These are phyloP conservation scores for Xylaria acuta DNA, from an alignment of 495 filamentous ascomycete species.

Conservation along the genomic window DNA sequence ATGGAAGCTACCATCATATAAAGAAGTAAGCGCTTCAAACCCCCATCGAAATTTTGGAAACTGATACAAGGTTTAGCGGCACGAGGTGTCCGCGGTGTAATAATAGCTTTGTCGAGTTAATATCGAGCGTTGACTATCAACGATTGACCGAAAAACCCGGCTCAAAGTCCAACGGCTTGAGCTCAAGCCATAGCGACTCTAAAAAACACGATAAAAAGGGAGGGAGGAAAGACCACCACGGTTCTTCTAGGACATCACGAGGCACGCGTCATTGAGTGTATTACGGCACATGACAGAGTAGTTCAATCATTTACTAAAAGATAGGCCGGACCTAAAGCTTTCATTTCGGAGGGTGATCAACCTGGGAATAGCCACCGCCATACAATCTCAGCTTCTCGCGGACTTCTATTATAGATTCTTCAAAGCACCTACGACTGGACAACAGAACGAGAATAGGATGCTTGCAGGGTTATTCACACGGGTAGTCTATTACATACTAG, in stretches of 20 bases:
- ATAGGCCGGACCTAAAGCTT: neutral
- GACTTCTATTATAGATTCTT: neutral
- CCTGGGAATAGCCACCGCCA: neutral
- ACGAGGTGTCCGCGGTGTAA: constrained; percentile 13
- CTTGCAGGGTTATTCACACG: neutral
- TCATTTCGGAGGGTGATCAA: neutral
- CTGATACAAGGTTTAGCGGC: neutral
- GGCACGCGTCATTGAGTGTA: constrained; percentile 1
- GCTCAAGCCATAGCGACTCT: constrained; percentile 3
- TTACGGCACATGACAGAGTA: neutral
- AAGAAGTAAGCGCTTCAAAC: constrained; percentile 5
- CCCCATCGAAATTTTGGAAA: neutral
- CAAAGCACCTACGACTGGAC: neutral
- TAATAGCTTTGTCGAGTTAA: constrained; percentile 20
- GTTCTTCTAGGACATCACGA: constrained; percentile 7
- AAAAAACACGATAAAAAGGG: constrained; percentile 19
- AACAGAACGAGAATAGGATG: neutral
- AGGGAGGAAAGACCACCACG: constrained; percentile 13
- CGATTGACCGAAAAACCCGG: neutral
- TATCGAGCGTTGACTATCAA: constrained; percentile 16
- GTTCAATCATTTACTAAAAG: neutral
- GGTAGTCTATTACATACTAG: neutral
- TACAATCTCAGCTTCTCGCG: neutral
- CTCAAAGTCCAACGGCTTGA: neutral
- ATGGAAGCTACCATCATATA: constrained; percentile 16